Evolutionary conservation across 768 basidiomycete genomes (phyloP).

Genomic region (Hysterangium stoloniferum): DNA sequence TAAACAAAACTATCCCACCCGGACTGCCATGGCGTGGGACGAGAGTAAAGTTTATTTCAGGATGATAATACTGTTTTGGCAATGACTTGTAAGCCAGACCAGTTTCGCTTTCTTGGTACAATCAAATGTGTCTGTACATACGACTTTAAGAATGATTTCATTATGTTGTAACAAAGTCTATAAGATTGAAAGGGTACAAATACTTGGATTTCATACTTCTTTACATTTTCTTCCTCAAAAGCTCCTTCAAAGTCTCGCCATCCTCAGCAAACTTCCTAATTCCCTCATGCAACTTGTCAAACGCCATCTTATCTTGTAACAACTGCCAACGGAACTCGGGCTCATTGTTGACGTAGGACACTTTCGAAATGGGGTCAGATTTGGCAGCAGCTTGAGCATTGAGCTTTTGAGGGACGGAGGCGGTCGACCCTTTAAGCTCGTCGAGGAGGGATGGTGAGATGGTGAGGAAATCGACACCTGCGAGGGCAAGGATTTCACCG

Average conservation of each 20-base stretch:
- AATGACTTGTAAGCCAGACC: neutral
- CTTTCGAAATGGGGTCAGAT: slow-evolving; percentile 59
- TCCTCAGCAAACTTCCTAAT: slow-evolving; percentile 98
- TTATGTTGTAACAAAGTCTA: no score
- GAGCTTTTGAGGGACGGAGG: slow-evolving; percentile 78
- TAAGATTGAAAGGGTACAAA: no score
- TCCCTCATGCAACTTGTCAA: slow-evolving; percentile 97
- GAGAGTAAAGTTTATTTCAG: neutral
- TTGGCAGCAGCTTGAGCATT: slow-evolving; percentile 42
- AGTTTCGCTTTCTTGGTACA: slow-evolving; percentile 9
- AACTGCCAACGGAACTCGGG: slow-evolving; percentile 93
- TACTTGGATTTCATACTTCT: no score
- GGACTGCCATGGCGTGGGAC: slow-evolving; percentile 5
- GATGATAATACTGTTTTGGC: slow-evolving; percentile 6
- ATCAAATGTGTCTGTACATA: no score
- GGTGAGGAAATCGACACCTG: slow-evolving; percentile 97
- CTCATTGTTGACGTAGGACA: slow-evolving; percentile 85
- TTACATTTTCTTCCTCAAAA: slow-evolving; percentile 57
- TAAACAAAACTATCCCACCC: neutral
- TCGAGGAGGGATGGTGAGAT: slow-evolving; percentile 88
- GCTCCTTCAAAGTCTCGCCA: slow-evolving; percentile 76
- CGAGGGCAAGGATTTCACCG: slow-evolving; percentile 90
- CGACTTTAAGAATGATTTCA: no score
- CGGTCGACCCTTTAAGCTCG: slow-evolving; percentile 79
- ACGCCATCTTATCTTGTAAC: slow-evolving; percentile 94